phyloP scores from a whole-genome alignment of 768 basidiomycete species.

The Suillus plorans region DNA sequence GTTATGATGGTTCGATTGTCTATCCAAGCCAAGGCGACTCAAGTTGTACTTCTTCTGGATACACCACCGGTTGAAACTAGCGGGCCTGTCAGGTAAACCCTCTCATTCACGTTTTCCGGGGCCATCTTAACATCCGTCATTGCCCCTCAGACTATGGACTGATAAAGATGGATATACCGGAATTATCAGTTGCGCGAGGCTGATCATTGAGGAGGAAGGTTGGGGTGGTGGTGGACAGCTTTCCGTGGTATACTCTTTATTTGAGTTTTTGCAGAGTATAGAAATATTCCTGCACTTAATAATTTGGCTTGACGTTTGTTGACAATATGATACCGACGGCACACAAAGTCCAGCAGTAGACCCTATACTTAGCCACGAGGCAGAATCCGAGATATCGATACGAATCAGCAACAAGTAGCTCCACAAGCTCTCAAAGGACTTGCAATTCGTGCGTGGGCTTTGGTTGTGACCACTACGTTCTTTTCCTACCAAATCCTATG shows the following conservation, averaged over 20 bases:
- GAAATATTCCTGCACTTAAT: neutral
- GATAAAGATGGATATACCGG: neutral
- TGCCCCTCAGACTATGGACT: neutral
- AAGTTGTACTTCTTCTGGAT: neutral
- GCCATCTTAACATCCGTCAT: neutral
- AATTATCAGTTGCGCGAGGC: constrained; percentile 28
- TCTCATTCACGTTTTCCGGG: neutral
- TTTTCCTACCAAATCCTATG: neutral
- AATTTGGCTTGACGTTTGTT: constrained; percentile 1
- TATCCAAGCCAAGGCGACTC: neutral
- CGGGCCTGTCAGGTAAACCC: neutral
- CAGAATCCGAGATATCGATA: constrained; percentile 11
- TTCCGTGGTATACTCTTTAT: constrained; percentile 6
- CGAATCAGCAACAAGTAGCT: neutral
- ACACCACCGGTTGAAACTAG: neutral
- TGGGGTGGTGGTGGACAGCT: constrained; percentile 32
- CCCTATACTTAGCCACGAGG: constrained; percentile 4
- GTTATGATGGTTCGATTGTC: constrained; percentile 16
- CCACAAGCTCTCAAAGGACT: constrained; percentile 4
- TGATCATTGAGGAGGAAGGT: constrained; percentile 37
- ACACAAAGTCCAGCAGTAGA: neutral
- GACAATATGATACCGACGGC: neutral
- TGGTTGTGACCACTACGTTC: neutral
- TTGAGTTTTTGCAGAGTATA: neutral
- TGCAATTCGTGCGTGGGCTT: constrained; percentile 2